Percentiles rank a stretch among this genome's conserved stretches.
phyloP scores from a whole-genome alignment of 306 rosid genomes.

The Trifolium subterraneum region DNA sequence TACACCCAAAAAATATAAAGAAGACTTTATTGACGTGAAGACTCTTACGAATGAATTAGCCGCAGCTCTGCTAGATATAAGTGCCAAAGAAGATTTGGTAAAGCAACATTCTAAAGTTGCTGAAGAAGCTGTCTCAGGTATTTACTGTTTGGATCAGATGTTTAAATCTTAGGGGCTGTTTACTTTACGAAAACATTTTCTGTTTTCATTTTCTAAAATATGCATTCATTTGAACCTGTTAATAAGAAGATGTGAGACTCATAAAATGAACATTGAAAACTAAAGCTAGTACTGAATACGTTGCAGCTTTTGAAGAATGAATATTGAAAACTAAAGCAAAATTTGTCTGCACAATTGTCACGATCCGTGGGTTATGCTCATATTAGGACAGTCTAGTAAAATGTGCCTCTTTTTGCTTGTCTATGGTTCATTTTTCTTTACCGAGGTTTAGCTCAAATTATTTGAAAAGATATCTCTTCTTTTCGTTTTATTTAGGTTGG shows the following conservation, averaged over 20 bases:
- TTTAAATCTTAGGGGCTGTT: no score
- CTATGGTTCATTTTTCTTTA: slow-evolving; percentile 30
- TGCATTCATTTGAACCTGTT: no score
- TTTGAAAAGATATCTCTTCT: background rate
- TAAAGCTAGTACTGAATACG: background rate
- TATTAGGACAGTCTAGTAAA: background rate
- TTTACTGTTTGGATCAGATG: background rate
- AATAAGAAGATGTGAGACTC: no score
- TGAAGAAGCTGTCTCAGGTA: slow-evolving; percentile 90
- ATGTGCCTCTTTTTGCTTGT: slow-evolving; percentile 34
- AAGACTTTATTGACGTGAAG: slow-evolving; percentile 56
- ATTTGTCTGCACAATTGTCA: background rate
- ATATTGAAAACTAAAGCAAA: slow-evolving; percentile 15
- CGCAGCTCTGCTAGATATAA: slow-evolving; percentile 64
- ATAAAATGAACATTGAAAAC: no score
- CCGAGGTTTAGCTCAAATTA: background rate
- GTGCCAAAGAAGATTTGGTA: slow-evolving; percentile 76
- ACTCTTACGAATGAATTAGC: slow-evolving; percentile 60
- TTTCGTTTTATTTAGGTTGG: slow-evolving; percentile 63
- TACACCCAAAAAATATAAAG: slow-evolving; percentile 41
- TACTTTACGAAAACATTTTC: no score
- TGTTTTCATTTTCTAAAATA: no score
- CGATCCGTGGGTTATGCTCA: slow-evolving; percentile 3
- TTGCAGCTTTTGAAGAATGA: slow-evolving; percentile 28
- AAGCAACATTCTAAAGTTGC: slow-evolving; percentile 86